A percentile compares a stretch with the other conserved stretches of the same genome.
These are phyloP conservation scores for Hypoxylon lenormandii DNA, from an alignment of 495 filamentous ascomycete species.

Conservation along the genomic window DNA sequence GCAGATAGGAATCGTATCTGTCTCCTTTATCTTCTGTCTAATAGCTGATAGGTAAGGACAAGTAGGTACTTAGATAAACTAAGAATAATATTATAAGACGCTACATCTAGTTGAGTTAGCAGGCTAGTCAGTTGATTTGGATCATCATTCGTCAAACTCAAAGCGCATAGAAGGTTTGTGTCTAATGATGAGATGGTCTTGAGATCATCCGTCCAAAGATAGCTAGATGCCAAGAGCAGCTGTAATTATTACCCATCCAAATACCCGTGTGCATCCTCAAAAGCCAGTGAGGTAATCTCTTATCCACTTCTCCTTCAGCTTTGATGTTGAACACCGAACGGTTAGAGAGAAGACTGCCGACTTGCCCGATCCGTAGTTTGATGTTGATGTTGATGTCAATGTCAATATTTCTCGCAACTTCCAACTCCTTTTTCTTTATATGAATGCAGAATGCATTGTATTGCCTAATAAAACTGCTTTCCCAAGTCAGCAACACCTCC, in stretches of 20 bases:
- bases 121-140: conserved; percentile 39
- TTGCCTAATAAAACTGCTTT: conserved; percentile 6
- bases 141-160: conserved; percentile 40
- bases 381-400: no score
- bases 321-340: not conserved
- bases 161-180: conserved; percentile 20
- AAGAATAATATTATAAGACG: conserved; percentile 9
- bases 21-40: no score
- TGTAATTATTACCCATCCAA: conserved; percentile 24
- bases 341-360: no score
- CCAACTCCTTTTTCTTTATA: not conserved
- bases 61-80: no score
- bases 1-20: no score
- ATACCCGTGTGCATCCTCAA: conserved; percentile 3
- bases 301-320: conserved; percentile 1
- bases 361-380: no score
- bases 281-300: not conserved
- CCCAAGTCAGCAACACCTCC: conserved; percentile 2
- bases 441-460: conserved; percentile 1
- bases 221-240: conserved; percentile 38
- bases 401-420: not conserved
- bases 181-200: conserved; percentile 46
- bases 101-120: not conserved
- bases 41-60: conserved; percentile 4
- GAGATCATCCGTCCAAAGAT: conserved; percentile 38